phyloP scores from a whole-genome alignment of 2,329 filamentous ascomycete species.

The Ophiocordyceps camponoti-floridani region DNA sequence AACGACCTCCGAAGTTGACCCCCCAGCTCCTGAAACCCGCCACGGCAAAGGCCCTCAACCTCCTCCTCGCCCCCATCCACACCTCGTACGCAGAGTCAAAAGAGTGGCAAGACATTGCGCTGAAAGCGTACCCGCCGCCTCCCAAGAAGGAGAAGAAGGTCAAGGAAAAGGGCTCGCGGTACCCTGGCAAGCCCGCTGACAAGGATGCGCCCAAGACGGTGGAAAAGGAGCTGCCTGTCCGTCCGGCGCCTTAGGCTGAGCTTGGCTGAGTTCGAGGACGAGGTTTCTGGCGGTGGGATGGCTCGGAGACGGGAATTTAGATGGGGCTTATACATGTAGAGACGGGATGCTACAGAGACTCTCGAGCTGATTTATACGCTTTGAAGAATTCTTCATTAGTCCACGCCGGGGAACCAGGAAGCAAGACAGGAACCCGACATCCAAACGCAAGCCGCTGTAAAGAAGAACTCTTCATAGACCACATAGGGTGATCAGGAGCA shows the following conservation, averaged over 20 bases:
- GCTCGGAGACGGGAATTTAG: too few species aligned
- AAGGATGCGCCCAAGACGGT: conserved; percentile 1
- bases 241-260: not conserved
- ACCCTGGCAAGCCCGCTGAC: conserved; percentile 25
- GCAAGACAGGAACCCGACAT: too few species aligned
- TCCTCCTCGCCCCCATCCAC: conserved; percentile 62
- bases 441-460: too few species aligned
- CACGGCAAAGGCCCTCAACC: conserved; percentile 53
- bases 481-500: too few species aligned
- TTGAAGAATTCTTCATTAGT: too few species aligned
- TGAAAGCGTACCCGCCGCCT: conserved; percentile 63
- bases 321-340: too few species aligned
- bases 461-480: too few species aligned
- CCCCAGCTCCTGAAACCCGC: conserved; percentile 83
- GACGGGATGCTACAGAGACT: too few species aligned
- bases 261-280: too few species aligned
- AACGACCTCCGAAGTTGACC: conserved; percentile 30
- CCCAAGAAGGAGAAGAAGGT: conserved; percentile 58
- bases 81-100: conserved; percentile 48
- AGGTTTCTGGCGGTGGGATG: not conserved
- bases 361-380: too few species aligned
- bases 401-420: too few species aligned
- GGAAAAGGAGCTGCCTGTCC: conserved; percentile 1
- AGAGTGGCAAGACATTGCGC: conserved; percentile 56
- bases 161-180: conserved; percentile 56